Evolutionary conservation across 805 yeast species (phyloP).

Genomic region (Spathaspora passalidarum): DNA sequence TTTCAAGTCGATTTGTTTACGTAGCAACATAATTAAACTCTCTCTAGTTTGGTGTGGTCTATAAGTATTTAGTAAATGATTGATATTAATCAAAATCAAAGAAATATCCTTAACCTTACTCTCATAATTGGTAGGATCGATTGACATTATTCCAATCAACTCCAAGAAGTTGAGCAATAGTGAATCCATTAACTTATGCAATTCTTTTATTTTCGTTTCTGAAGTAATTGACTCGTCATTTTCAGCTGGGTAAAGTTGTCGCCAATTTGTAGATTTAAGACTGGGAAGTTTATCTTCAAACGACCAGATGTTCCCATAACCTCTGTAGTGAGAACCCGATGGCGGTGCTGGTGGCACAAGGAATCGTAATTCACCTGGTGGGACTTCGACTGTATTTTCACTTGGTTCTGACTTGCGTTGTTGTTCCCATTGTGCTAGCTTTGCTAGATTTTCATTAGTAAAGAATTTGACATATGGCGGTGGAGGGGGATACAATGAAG

Average conservation of each 20-base stretch:
- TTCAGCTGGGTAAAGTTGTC: constrained; percentile 58
- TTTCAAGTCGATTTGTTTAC: constrained; percentile 66
- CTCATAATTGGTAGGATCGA: constrained; percentile 61
- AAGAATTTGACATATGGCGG: constrained; percentile 78
- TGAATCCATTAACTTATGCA: constrained; percentile 77
- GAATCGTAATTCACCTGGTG: constrained; percentile 50
- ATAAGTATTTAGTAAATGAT: constrained; percentile 87
- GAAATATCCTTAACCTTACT: constrained; percentile 75
- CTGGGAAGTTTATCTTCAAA: constrained; percentile 73
- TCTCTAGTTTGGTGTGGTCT: constrained; percentile 95
- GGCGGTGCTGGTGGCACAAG: constrained; percentile 67
- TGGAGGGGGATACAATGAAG: constrained; percentile 92
- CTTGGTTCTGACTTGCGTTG: background rate
- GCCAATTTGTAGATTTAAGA: constrained; percentile 71
- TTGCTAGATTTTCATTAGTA: constrained; percentile 62
- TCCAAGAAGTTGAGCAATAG: constrained; percentile 78
- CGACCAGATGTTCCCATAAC: constrained; percentile 91
- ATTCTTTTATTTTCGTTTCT: constrained; percentile 59
- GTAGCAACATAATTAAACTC: constrained; percentile 70
- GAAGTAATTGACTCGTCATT: constrained; percentile 32
- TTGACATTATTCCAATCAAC: constrained; percentile 70
- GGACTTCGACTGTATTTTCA: constrained; percentile 8
- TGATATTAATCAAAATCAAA: constrained; percentile 79
- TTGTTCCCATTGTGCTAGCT: constrained; percentile 27
- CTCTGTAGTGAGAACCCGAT: constrained; percentile 63